Conservation (phyloP, 345 rosid genomes). For the Eucalyptus lansdowneana region DNA sequence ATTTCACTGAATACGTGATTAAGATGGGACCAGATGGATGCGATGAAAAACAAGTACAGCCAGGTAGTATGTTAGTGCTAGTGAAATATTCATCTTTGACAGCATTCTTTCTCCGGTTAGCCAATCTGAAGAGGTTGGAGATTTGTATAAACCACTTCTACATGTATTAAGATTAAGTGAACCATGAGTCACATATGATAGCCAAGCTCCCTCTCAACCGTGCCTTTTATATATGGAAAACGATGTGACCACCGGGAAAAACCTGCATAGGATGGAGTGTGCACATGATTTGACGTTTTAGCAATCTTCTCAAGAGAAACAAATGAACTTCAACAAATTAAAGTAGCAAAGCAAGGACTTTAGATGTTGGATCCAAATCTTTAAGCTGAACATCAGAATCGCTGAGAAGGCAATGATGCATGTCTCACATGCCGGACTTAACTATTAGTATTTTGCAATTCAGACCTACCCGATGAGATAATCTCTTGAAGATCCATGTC, state of each 20-base stretch:
- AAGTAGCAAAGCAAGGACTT: background rate
- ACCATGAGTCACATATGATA: background rate
- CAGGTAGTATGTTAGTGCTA: background rate
- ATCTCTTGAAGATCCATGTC: background rate
- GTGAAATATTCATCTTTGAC: background rate
- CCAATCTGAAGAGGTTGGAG: background rate
- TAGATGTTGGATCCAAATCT: background rate
- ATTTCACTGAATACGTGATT: background rate
- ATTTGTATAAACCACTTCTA: background rate
- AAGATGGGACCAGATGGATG: background rate
- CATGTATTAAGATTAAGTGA: background rate
- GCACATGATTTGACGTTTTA: background rate
- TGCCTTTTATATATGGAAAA: background rate
- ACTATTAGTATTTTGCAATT: background rate
- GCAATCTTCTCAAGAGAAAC: background rate
- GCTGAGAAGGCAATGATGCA: background rate
- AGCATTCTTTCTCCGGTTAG: background rate
- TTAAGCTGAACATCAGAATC: background rate
- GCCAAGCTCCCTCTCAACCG: background rate
- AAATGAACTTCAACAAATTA: background rate
- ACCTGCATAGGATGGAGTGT: background rate
- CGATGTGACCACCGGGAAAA: background rate
- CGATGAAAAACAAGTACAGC: background rate
- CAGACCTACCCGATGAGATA: background rate
- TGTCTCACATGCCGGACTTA: background rate